Evolutionary conservation across 345 rosid genomes (phyloP), one percentile per base, ranked within the genome.

Genomic region (Murraya koenigii): DNA sequence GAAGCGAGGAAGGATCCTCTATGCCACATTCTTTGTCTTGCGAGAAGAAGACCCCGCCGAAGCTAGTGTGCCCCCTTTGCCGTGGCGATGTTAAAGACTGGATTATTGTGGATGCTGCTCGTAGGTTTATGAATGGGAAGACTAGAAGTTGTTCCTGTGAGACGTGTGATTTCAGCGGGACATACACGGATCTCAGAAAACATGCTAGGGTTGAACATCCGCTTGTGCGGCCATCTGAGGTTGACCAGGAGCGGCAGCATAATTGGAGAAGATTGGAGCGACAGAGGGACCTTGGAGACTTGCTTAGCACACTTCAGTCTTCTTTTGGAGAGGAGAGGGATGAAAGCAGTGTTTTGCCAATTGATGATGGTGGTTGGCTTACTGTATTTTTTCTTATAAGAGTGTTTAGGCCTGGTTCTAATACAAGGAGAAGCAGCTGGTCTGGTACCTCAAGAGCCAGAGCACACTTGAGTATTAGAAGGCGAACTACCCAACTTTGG

Each of bases 191-290:
- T 82, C 91, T 94, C 33, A 89, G 99, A 86, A 94, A 91, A 83
- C 99, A 96, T 80, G 98, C 99, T 4, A 90, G 97, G 87, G 47
- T 84, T 23, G 92, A 80, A 67, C 99, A 96, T 79, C 99, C 99
- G 5, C 83, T 86, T 55, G 94, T 84, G 13, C 92, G 99, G 15
- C 99, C 99, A 25, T 85, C 98, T 22, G 94, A 89, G 85, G 91
- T 90, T 72, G 97, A 94, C 78, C 99, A 97, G 9, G 99, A 91
- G 84, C 82, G 99, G 71, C 93, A 92, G 76, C 93, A 95, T 67
- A 90, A 84, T 71, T 96, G 99, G 99, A 91, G 98, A 87, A 87
- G 95, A 87, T 79, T 96, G 81, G 98, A 96, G 86, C 95, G 95
- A 33, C 97, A 94, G 85, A 90, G 99, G 82, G 99, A 96, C 75